Percentiles rank a stretch among this genome's conserved stretches.
Evolutionary conservation across 768 basidiomycete species (phyloP).

Genomic region (Chlorophyllum brunneum): DNA sequence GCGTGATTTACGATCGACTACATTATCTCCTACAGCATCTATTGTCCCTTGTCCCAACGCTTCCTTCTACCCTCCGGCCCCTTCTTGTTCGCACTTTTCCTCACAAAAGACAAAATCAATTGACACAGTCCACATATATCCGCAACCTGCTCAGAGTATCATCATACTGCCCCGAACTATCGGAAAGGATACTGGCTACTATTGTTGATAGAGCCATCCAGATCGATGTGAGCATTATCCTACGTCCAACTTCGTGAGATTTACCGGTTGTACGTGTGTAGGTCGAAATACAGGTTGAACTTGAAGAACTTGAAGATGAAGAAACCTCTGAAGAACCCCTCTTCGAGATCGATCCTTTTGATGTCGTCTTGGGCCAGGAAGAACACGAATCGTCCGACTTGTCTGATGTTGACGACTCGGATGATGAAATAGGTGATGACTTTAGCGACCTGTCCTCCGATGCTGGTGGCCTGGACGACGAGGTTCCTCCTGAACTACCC

Average conservation of each 20-base stretch:
- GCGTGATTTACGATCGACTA: constrained; percentile 79
- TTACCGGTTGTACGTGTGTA: constrained; percentile 23
- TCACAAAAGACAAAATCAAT: constrained; percentile 83
- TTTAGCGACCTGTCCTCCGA: constrained; percentile 80
- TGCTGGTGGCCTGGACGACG: constrained; percentile 42
- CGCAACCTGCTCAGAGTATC: constrained; percentile 82
- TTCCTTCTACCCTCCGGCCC: constrained; percentile 83
- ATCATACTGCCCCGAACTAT: constrained; percentile 84
- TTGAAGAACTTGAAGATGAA: constrained; percentile 84
- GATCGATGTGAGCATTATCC: constrained; percentile 89
- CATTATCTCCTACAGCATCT: constrained; percentile 85
- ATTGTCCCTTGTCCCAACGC: constrained; percentile 87
- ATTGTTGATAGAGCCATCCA: constrained; percentile 94
- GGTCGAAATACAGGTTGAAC: constrained; percentile 96
- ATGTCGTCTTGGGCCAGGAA: constrained; percentile 77
- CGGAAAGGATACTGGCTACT: constrained; percentile 78
- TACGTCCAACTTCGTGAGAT: background rate
- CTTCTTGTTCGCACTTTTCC: constrained; percentile 85
- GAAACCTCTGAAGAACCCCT: constrained; percentile 43
- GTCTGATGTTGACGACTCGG: constrained; percentile 50
- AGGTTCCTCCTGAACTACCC: constrained; percentile 35
- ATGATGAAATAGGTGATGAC: constrained; percentile 48
- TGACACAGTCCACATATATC: constrained; percentile 83
- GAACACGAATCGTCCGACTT: constrained; percentile 28
- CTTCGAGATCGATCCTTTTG: constrained; percentile 84